Conservation (phyloP, 495 filamentous ascomycete species). For the Penicillium roqueforti region DNA sequence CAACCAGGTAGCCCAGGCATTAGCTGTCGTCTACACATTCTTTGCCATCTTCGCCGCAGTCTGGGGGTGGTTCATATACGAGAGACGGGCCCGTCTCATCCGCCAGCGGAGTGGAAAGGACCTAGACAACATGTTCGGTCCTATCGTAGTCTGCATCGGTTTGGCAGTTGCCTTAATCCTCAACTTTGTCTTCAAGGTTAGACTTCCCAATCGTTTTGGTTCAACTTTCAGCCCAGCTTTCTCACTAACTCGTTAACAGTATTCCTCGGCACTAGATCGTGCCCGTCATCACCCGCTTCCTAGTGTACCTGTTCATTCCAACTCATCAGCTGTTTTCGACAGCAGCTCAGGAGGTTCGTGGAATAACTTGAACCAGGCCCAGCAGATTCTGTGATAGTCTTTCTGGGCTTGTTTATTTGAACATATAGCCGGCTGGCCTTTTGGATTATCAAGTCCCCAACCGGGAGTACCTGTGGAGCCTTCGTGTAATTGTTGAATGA, state of each 20-base stretch:
- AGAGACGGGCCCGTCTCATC: constrained; percentile 72
- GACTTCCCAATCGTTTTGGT: not conserved
- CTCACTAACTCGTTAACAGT: constrained; percentile 26
- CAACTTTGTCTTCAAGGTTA: constrained; percentile 81
- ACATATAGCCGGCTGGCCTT: not conserved
- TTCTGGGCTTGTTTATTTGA: not conserved
- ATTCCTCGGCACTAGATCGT: constrained; percentile 32
- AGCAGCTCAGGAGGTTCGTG: constrained; percentile 14
- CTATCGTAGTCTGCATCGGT: constrained; percentile 75
- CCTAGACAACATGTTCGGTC: constrained; percentile 83
- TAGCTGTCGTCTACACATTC: constrained; percentile 76
- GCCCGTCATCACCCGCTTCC: constrained; percentile 13
- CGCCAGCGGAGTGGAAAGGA: constrained; percentile 79
- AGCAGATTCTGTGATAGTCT: constrained; percentile 21
- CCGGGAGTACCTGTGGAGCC: not conserved
- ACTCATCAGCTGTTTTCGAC: constrained; percentile 12
- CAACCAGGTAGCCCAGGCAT: constrained; percentile 64
- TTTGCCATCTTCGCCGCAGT: constrained; percentile 76
- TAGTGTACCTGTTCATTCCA: constrained; percentile 10
- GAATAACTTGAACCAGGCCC: constrained; percentile 13
- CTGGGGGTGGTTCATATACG: constrained; percentile 87
- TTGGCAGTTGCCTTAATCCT: constrained; percentile 72
- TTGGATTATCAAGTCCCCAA: not conserved
- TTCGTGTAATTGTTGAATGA: not conserved
- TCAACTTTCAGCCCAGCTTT: not conserved